phyloP scores from a whole-genome alignment of 1,139 yeast species.

The Zygoascus sp. region DNA sequence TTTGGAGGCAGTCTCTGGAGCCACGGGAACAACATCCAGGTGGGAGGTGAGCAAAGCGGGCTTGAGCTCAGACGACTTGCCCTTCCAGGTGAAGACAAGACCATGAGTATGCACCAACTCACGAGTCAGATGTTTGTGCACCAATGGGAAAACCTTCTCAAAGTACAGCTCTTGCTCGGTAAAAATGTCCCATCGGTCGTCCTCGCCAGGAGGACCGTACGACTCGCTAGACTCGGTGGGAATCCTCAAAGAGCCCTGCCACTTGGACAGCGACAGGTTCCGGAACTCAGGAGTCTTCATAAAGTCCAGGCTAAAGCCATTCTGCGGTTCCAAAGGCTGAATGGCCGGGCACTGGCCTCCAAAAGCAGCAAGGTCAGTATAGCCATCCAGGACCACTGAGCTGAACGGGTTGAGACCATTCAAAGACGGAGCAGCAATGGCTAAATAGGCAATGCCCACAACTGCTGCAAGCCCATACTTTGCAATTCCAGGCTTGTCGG shows the following conservation, averaged over 20 bases:
- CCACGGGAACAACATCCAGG: conserved; percentile 83
- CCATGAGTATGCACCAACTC: conserved; percentile 64
- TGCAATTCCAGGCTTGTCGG: background rate
- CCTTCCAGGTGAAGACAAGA: conserved; percentile 57
- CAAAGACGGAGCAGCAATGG: background rate
- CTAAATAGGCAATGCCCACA: background rate
- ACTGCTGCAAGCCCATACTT: background rate
- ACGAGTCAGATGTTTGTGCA: conserved; percentile 46
- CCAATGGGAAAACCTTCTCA: conserved; percentile 53
- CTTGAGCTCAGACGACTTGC: conserved; percentile 41
- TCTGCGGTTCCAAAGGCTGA: background rate
- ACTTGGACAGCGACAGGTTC: conserved; percentile 31
- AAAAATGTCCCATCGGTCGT: conserved; percentile 42
- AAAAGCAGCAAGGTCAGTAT: background rate
- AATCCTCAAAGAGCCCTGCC: conserved; percentile 53
- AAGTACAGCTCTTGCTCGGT: conserved; percentile 53
- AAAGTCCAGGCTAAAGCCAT: conserved; percentile 8
- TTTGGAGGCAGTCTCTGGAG: conserved; percentile 46
- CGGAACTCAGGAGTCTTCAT: conserved; percentile 25
- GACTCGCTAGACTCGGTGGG: conserved; percentile 62
- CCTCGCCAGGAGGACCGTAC: conserved; percentile 43
- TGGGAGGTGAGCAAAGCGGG: conserved; percentile 73
- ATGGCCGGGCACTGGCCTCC: conserved; percentile 6
- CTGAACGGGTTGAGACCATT: background rate
- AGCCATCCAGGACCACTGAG: background rate